Percentiles rank a stretch among this genome's conserved stretches.
Conservation (phyloP, 257 asterid species). For the Rauvolfia tetraphylla region DNA sequence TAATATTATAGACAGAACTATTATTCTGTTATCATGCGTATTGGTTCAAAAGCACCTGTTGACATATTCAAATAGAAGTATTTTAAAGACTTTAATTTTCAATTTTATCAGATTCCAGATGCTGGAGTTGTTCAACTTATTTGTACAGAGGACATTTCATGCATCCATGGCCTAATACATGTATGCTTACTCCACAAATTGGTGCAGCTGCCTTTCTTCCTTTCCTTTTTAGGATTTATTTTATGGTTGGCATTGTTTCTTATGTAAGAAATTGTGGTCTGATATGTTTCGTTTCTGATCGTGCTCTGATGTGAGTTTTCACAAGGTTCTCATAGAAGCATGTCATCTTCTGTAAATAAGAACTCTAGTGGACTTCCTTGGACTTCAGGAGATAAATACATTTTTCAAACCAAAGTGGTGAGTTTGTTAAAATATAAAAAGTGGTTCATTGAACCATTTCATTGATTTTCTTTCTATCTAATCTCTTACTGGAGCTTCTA, state of each 20-base stretch:
- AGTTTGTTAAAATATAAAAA: constrained; percentile 9
- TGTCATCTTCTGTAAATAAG: constrained; percentile 22
- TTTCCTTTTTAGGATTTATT: neutral
- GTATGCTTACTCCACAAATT: constrained; percentile 10
- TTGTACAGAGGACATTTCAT: neutral
- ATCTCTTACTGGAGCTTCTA: no score
- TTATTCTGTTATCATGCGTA: neutral
- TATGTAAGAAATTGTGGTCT: constrained; percentile 2
- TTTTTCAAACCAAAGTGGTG: constrained; percentile 24
- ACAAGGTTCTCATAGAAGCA: constrained; percentile 13
- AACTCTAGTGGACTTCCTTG: constrained; percentile 31
- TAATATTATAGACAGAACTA: neutral
- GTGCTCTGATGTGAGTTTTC: constrained; percentile 21
- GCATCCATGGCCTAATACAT: constrained; percentile 17
- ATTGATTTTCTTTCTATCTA: neutral
- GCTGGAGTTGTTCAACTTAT: constrained; percentile 26
- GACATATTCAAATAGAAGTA: no score
- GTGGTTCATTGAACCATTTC: neutral
- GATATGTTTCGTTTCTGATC: neutral
- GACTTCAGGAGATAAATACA: constrained; percentile 24
- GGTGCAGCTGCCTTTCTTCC: neutral
- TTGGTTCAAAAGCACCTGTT: neutral
- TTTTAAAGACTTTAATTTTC: neutral
- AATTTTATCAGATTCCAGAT: constrained; percentile 20
- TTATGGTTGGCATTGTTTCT: neutral